Conservation (phyloP, 176 grass and related monocot genomes). For the Elymus sibiricus region DNA sequence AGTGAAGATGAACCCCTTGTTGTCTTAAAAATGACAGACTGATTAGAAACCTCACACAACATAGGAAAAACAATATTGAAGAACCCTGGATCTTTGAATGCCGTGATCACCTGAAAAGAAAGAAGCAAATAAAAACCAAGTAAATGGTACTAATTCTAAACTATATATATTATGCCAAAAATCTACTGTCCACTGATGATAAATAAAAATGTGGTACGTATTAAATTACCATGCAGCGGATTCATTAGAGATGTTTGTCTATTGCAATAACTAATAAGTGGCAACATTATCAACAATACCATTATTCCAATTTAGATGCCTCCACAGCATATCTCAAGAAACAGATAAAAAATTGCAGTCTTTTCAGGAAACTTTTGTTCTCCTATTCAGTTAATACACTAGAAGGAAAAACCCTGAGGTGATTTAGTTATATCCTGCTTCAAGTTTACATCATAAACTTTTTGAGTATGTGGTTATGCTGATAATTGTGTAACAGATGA, state of each 20-base stretch:
- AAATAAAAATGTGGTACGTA: background rate
- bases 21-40: constrained; percentile 43
- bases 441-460: background rate
- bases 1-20: constrained; percentile 39
- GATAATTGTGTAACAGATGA: background rate
- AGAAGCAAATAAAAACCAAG: background rate
- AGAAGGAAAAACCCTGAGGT: background rate
- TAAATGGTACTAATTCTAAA: constrained; percentile 16
- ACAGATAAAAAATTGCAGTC: background rate
- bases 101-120: constrained; percentile 70
- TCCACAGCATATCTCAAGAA: background rate
- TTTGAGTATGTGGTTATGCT: constrained; percentile 6
- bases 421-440: background rate
- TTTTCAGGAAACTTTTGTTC: background rate
- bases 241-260: background rate
- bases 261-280: constrained; percentile 2
- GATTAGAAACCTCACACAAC: constrained; percentile 66
- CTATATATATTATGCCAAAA: background rate
- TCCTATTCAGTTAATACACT: background rate
- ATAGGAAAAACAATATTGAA: constrained; percentile 78
- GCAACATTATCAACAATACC: background rate
- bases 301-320: background rate
- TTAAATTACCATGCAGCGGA: background rate
- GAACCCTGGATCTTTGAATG: constrained; percentile 76
- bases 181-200: background rate